Conservation (phyloP, 495 filamentous ascomycete genomes). For the Aspergillus sparsus region DNA sequence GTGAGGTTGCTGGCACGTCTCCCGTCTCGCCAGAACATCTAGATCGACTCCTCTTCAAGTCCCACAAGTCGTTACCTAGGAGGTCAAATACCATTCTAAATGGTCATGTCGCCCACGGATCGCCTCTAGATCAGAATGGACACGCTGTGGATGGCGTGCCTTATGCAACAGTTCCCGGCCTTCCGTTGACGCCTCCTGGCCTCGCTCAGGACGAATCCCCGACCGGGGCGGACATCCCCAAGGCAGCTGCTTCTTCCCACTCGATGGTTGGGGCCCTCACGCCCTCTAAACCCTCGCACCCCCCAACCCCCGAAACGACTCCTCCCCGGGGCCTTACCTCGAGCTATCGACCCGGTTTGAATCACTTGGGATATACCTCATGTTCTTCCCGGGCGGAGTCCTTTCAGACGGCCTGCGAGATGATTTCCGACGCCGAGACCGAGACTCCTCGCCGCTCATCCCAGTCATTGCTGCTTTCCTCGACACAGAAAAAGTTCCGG, state of each 20-base stretch:
- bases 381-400: conserved; percentile 64
- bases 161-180: conserved; percentile 32
- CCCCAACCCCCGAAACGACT: conserved; percentile 72
- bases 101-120: conserved; percentile 31
- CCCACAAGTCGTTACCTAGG: conserved; percentile 50
- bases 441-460: conserved; percentile 49
- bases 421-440: conserved; percentile 62
- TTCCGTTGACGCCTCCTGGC: conserved; percentile 46
- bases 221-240: conserved; percentile 24
- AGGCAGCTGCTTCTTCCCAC: conserved; percentile 26
- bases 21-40: conserved; percentile 33
- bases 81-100: conserved; percentile 32
- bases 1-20: conserved; percentile 36
- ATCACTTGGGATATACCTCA: conserved; percentile 35
- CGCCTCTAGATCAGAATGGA: conserved; percentile 29
- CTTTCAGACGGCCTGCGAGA: conserved; percentile 72
- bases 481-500: conserved; percentile 34
- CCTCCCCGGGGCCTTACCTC: conserved; percentile 57
- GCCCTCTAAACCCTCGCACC: conserved; percentile 63
- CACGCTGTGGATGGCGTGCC: conserved; percentile 18
- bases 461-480: conserved; percentile 28
- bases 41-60: conserved; percentile 41
- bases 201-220: conserved; percentile 28
- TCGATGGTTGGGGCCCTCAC: conserved; percentile 47
- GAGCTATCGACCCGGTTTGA: conserved; percentile 44